Evolutionary conservation across 1,139 yeast species (phyloP), one percentile per base, ranked within the genome.

Genomic region (Pichia sp.): DNA sequence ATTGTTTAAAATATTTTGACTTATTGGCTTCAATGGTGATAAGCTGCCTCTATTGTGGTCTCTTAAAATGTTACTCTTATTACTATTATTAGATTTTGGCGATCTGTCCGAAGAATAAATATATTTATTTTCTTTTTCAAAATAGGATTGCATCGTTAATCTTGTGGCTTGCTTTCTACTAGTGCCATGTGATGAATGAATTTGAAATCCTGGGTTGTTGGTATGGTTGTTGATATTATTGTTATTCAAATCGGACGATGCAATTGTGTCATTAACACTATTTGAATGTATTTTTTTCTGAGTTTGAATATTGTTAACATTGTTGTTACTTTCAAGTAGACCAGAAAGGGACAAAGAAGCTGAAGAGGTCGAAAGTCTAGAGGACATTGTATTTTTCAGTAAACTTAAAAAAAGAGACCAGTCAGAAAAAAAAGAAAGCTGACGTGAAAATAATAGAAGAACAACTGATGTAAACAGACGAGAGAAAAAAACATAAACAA

Each of bases 241-340:
- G 22, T 11, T 7, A 9, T 36, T 19, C 4, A 14, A 31, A 31
- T 36, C 25, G 2, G 16, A 2, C 5, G 41, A 18, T 2, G 8
- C 41, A 36, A 10, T 19, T 18, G 22, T 36, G 16, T 19, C 41
- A 18, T 5, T 9, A 36, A 19, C 19, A 19, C 19, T 19, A 36
- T 16, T 36, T 36, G 25, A 36, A 36, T 10, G 41, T 36, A 19
- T 11, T 4, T 36, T 36, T 36, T 36, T 19, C 5, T 36, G n/a
- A 18, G 22, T 10, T 36, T 18, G 25, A 29, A 44, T 16, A 44
- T 34, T 13, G 42, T 10, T 27, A 39, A 18, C 13, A 46, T 36
- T 22, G 46, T 19, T 19, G 44, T 28, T 22, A 4, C 25, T 39
- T 11, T 50, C 51, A 29, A 79, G 14, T n/a, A 49, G 16, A 8